Conservation (phyloP, 345 rosid genomes). For the Eucalyptus camaldulensis region DNA sequence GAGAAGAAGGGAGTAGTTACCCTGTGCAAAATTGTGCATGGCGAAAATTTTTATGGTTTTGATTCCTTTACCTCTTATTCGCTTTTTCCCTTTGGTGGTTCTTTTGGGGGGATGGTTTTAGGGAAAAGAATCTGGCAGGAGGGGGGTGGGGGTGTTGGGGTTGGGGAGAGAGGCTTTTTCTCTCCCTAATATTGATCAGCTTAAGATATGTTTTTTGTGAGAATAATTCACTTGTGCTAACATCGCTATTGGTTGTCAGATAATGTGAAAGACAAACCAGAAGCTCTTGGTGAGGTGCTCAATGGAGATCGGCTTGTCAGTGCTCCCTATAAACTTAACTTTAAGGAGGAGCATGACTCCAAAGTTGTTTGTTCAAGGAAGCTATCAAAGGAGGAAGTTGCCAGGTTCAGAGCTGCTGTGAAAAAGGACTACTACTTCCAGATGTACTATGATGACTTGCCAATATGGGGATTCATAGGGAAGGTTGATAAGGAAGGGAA, state of each 20-base stretch:
- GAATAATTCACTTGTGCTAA: not conserved
- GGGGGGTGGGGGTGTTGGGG: not conserved
- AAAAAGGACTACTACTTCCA: conserved; percentile 80
- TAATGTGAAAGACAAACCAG: conserved; percentile 62
- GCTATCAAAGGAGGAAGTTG: conserved; percentile 50
- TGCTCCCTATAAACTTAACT: conserved; percentile 78
- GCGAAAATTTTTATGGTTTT: not conserved
- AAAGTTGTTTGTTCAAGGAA: conserved; percentile 47
- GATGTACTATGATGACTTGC: conserved; percentile 86
- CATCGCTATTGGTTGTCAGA: conserved; percentile 9
- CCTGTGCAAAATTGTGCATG: not conserved
- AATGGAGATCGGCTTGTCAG: conserved; percentile 84
- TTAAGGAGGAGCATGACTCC: conserved; percentile 55
- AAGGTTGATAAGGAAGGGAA: conserved; percentile 74
- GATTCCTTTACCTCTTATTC: not conserved
- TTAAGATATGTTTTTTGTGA: not conserved
- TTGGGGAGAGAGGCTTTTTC: not conserved
- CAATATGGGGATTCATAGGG: conserved; percentile 88
- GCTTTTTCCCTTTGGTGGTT: not conserved
- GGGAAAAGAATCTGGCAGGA: not conserved
- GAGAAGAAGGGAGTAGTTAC: not conserved
- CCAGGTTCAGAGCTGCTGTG: conserved; percentile 42
- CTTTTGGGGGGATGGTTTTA: not conserved
- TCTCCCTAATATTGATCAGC: not conserved
- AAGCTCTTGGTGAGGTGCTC: conserved; percentile 86